Conservation (phyloP, 176 grass and related monocot genomes). For the Rhynchospora pubera region DNA sequence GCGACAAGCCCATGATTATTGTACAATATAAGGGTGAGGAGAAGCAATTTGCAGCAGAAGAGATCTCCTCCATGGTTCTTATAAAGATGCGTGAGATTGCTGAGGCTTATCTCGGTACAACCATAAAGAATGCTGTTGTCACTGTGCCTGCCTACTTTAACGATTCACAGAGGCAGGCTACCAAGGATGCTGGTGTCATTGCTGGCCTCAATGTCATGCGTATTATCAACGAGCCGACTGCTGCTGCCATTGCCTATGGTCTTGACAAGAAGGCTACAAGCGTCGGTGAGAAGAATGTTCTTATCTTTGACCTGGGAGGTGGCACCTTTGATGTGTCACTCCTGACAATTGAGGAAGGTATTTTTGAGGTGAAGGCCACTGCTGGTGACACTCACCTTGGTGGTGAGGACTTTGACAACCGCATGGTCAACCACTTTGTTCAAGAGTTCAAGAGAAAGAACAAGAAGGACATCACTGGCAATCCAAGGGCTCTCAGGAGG, state of each 20-base stretch:
- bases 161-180: constrained; percentile 13
- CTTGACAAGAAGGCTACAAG: constrained; percentile 19
- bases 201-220: constrained; percentile 19
- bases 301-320: constrained; percentile 16
- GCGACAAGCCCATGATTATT: constrained; percentile 17
- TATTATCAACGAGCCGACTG: constrained; percentile 16
- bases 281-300: constrained; percentile 18
- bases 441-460: constrained; percentile 23
- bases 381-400: constrained; percentile 11
- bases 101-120: constrained; percentile 5
- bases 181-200: constrained; percentile 23
- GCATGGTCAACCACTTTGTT: constrained; percentile 16
- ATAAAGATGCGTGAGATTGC: constrained; percentile 20
- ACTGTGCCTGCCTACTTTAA: constrained; percentile 20
- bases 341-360: constrained; percentile 15
- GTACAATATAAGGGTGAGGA: constrained; percentile 11
- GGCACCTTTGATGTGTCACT: constrained; percentile 19
- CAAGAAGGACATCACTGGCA: constrained; percentile 11
- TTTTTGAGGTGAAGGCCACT: constrained; percentile 18
- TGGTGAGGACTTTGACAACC: constrained; percentile 21
- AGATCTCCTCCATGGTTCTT: constrained; percentile 20
- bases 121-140: constrained; percentile 12
- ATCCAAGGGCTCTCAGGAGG: constrained; percentile 10
- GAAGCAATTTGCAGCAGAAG: constrained; percentile 13
- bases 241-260: constrained; percentile 15